A percentile compares a stretch with the other conserved stretches of the same genome.
phyloP scores from a whole-genome alignment of 345 rosid species.

The Hypericum androsaemum region DNA sequence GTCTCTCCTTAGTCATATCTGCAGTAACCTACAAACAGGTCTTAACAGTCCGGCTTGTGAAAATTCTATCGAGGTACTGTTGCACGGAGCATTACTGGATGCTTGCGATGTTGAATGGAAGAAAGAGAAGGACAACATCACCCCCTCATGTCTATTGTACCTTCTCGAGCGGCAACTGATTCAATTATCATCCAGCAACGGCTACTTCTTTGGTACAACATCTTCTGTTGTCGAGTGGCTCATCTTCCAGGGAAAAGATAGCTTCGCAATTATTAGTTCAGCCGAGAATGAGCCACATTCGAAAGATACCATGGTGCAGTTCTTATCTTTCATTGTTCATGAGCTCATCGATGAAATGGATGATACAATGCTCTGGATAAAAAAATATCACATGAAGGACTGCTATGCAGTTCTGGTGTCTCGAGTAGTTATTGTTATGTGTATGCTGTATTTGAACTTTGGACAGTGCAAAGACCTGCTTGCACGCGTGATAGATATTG shows the following conservation, averaged over 20 bases:
- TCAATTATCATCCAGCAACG: conserved; percentile 11
- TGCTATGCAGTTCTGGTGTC: conserved; percentile 19
- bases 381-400: not conserved
- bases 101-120: conserved; percentile 30
- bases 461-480: conserved; percentile 10
- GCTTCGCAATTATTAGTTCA: not conserved
- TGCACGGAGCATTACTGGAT: conserved; percentile 26
- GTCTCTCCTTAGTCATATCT: conserved; percentile 17
- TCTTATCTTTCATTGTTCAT: conserved; percentile 3
- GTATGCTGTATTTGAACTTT: conserved; percentile 29
- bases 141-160: conserved; percentile 36
- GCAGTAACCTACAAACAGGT: conserved; percentile 1
- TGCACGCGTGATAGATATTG: no score
- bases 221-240: conserved; percentile 38
- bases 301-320: not conserved
- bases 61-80: conserved; percentile 7
- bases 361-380: conserved; percentile 27
- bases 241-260: conserved; percentile 15
- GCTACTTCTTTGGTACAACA: conserved; percentile 17
- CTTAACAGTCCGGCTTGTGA: not conserved
- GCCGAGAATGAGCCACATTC: not conserved
- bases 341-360: conserved; percentile 7
- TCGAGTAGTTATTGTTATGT: conserved; percentile 26
- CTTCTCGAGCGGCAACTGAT: conserved; percentile 34
- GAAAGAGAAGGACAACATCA: conserved; percentile 16